phyloP scores from a whole-genome alignment of 352 stramenopile species.

The Phytophthora sp. region DNA sequence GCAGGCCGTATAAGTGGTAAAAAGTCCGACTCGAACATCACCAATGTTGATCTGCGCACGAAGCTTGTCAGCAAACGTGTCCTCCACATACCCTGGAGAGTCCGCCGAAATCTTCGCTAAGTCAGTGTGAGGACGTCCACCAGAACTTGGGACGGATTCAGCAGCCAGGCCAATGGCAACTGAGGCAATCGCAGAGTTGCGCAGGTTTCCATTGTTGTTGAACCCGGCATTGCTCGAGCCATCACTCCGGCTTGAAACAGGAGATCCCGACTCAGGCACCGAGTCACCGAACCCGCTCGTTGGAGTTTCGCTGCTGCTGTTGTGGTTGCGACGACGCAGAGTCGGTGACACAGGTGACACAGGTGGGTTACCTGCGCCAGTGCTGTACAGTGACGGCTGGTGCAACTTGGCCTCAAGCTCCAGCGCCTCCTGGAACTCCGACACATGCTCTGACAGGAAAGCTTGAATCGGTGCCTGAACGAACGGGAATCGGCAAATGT shows the following conservation, averaged over 20 bases:
- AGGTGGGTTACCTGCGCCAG: conserved; percentile 39
- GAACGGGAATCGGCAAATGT: conserved; percentile 90
- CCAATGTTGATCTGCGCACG: conserved; percentile 59
- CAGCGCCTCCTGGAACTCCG: conserved; percentile 86
- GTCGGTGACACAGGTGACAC: conserved; percentile 47
- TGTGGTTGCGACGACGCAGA: conserved; percentile 53
- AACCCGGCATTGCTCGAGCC: conserved; percentile 48
- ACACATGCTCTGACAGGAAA: conserved; percentile 86
- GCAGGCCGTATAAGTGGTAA: conserved; percentile 73
- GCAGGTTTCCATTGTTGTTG: conserved; percentile 51
- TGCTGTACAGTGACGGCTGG: conserved; percentile 75
- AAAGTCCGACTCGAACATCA: conserved; percentile 73
- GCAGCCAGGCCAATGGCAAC: conserved; percentile 57
- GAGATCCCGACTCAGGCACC: conserved; percentile 41
- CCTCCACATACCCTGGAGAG: conserved; percentile 50
- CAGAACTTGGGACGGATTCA: conserved; percentile 42
- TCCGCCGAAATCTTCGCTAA: conserved; percentile 48
- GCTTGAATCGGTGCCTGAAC: conserved; percentile 85
- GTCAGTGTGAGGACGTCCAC: conserved; percentile 43
- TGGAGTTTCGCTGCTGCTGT: conserved; percentile 50
- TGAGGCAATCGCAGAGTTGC: conserved; percentile 63
- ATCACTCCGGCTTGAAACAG: conserved; percentile 49
- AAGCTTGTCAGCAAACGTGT: conserved; percentile 70
- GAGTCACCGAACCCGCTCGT: conserved; percentile 40
- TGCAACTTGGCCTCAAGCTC: conserved; percentile 89